Base-by-base conservation (phyloP, 495 filamentous ascomycete genomes). In the Penicillium coprophilum region DNA sequence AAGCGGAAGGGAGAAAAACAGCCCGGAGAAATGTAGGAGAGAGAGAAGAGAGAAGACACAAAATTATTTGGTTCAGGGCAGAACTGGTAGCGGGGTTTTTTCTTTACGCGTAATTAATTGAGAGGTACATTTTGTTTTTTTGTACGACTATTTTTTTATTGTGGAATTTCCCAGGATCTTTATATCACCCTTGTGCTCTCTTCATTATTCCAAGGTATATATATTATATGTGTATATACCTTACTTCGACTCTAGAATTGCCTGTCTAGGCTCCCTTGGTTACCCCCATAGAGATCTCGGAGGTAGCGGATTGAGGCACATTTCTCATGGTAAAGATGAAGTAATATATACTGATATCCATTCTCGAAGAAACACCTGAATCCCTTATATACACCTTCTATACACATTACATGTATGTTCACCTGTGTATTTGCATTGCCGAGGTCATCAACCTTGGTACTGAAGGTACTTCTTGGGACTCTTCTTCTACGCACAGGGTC, bases 61-160 rank as follows among this genome's bases (percentile, higher is more conserved):
- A 67, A 50, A 49, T 56, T 59, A 50, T 48, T 56, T 56, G 54
- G 54, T 56, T 56, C 46, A 56, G 56, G 43, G 55, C 49, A 50
- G 48, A 55, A 54, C 31, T 66, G 62, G 62, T 68, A 63, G 62
- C 59, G 59, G 62, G 62, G 58, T 47, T 41, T 61, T 52, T 61
- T 52, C 34, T 44, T 57, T 58, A 58, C 46, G 44, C 52, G 52
- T 54, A 54, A 54, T 54, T 54, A 54, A 54, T 53, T n/a, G 21
- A 21, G 5, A 7, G 34, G 34, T 15, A 34, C 31, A 34, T 34
- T 34, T n/a, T 31, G 45, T 19, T 15, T 28, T n/a, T 46, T 46
- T 46, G 23, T 46, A 24, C 8, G 1, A 44, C n/a, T n/a, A n/a
- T n/a, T 23, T 44, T 53, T 40, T 48, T 38, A 46, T 60, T 63